These are phyloP conservation scores for Moniliophthora roreri DNA, from an alignment of 1,284 basidiomycete genomes.

Conservation along the genomic window DNA sequence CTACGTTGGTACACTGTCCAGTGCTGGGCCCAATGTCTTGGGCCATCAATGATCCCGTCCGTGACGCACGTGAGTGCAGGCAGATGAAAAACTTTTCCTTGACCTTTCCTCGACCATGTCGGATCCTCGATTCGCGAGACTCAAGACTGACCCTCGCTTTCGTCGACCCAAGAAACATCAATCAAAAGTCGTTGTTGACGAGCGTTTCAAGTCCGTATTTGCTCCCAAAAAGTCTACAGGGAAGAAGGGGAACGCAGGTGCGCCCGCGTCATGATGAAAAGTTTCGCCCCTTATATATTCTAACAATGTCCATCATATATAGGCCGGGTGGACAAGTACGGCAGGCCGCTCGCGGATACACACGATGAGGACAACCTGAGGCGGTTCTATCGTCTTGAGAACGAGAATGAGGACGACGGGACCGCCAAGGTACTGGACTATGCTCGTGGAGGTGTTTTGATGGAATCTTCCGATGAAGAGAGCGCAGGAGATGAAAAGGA, in stretches of 20 bases:
- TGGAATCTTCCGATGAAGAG: slow-evolving; percentile 84
- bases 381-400: slow-evolving; percentile 80
- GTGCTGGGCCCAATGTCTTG: background rate
- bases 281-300: slow-evolving; percentile 9
- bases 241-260: slow-evolving; percentile 45
- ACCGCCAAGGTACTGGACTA: slow-evolving; percentile 60
- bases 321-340: slow-evolving; percentile 91
- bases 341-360: slow-evolving; percentile 68
- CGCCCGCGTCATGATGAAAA: slow-evolving; percentile 18
- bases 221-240: slow-evolving; percentile 43
- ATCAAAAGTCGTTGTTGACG: slow-evolving; percentile 87
- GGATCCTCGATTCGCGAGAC: slow-evolving; percentile 84
- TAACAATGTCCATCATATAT: slow-evolving; percentile 18
- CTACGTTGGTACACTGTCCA: background rate
- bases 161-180: slow-evolving; percentile 78
- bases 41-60: background rate
- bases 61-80: background rate
- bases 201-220: slow-evolving; percentile 90
- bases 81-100: background rate
- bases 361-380: slow-evolving; percentile 77
- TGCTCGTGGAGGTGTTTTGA: slow-evolving; percentile 84
- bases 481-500: slow-evolving; percentile 30
- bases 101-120: slow-evolving; percentile 46
- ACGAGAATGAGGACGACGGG: slow-evolving; percentile 41
- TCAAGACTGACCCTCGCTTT: slow-evolving; percentile 94